These are phyloP conservation scores for Phytopythium vexans DNA, from an alignment of 352 stramenopile species.

Conservation along the genomic window DNA sequence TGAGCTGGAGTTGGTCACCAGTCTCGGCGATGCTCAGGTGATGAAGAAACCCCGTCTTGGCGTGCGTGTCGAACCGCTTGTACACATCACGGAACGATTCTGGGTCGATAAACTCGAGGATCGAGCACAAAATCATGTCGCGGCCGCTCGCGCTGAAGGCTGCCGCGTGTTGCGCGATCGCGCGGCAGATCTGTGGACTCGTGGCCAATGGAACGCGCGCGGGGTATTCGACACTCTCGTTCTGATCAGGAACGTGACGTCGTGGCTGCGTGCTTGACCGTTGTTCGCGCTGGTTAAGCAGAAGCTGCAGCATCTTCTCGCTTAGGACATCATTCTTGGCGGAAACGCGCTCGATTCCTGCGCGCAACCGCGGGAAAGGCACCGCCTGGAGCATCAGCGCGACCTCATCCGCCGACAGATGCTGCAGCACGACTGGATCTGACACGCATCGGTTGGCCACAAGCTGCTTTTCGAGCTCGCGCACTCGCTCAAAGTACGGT, in stretches of 20 bases:
- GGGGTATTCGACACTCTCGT: slow-evolving; percentile 33
- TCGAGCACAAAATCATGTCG: slow-evolving; percentile 71
- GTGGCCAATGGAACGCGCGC: slow-evolving; percentile 50
- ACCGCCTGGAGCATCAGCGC: slow-evolving; percentile 40
- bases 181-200: slow-evolving; percentile 67
- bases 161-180: slow-evolving; percentile 48
- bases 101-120: slow-evolving; percentile 54
- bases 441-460: slow-evolving; percentile 36
- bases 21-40: slow-evolving; percentile 53
- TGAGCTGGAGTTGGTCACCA: slow-evolving; percentile 47
- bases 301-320: slow-evolving; percentile 19
- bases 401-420: slow-evolving; percentile 42
- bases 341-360: slow-evolving; percentile 17
- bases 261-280: slow-evolving; percentile 12
- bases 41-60: slow-evolving; percentile 59
- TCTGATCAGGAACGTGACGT: slow-evolving; percentile 21
- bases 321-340: not conserved
- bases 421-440: slow-evolving; percentile 31
- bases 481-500: slow-evolving; percentile 67
- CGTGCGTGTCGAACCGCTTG: slow-evolving; percentile 54
- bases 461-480: slow-evolving; percentile 47
- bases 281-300: slow-evolving; percentile 16
- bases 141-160: slow-evolving; percentile 65
- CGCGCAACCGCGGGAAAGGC: slow-evolving; percentile 28
- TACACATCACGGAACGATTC: slow-evolving; percentile 73